Base-by-base conservation (phyloP, 2,329 filamentous ascomycete species). In the Penicillium sp. region DNA sequence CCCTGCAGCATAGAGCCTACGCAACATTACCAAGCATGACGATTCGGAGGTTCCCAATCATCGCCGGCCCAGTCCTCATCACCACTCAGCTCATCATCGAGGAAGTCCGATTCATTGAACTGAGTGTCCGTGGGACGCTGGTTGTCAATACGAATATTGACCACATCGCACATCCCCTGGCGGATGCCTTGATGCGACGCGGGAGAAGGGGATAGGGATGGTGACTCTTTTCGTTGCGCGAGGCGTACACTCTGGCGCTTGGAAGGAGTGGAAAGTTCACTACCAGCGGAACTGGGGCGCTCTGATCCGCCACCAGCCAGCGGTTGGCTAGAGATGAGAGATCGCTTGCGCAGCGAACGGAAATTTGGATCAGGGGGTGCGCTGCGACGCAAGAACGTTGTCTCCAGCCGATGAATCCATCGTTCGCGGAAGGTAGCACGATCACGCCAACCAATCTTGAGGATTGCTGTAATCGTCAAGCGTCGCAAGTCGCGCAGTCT, bases 361-460 rank as follows among this genome's bases (percentile, higher is more conserved):
- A 68, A 58, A 28, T 62, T 66, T 0, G 73, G 70, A 41, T 75
- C 61, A 11, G 76, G 76, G 3, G 71, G 69, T 10, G 57, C 14
- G 37, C 69, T 71, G n/a, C 61, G 69, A 38, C 78, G 70, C 15
- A 79, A 66, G 54, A 82, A 82, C 0, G 76, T 72, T 12, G 80
- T 82, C 57, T 87, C 84, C 54, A 97, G 79, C 63, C 83, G 87
- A n/a, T 84, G 81, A 52, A 87, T 87, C 91, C 92, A 96, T 64
- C 86, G 85, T 65, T 89, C 86, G 41, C 93, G 86, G 69, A 97
- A 88, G n/a, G 84, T 83, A 17, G 90, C 90, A 43, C 94, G 86
- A 70, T 92, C 86, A 62, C 92, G 88, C 91, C 92, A 96, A 11
- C 82, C 81, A 28, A 90, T 88, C 69, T 93, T 87, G 50, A 97